Percentiles rank a stretch among this genome's conserved stretches.
Conservation (phyloP, 2,329 filamentous ascomycete species). For the Colletotrichum plurivorum region DNA sequence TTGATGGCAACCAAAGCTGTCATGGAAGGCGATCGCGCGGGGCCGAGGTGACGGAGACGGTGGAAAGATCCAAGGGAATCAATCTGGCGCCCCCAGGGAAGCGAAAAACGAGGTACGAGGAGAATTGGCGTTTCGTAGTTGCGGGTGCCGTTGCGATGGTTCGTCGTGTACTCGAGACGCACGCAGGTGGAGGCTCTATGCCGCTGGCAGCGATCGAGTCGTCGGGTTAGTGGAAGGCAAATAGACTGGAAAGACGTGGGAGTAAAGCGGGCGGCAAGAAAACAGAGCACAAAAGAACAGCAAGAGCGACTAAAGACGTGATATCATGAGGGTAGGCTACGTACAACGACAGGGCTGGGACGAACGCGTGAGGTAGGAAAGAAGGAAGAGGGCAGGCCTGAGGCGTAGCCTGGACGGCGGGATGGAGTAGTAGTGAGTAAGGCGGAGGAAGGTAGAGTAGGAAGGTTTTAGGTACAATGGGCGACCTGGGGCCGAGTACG, state of each 20-base stretch:
- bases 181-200: slow-evolving; percentile 39
- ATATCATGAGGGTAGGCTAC: slow-evolving; percentile 39
- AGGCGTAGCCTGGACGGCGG: slow-evolving; percentile 29
- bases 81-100: slow-evolving; percentile 6
- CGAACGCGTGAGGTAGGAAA: slow-evolving; percentile 34
- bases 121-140: slow-evolving; percentile 39
- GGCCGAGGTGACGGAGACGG: slow-evolving; percentile 10
- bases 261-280: slow-evolving; percentile 10
- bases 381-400: slow-evolving; percentile 20
- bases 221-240: slow-evolving; percentile 29
- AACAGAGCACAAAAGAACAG: slow-evolving; percentile 29
- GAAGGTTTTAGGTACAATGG: slow-evolving; percentile 5
- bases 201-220: slow-evolving; percentile 34
- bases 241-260: neutral
- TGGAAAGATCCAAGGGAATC: slow-evolving; percentile 22
- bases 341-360: slow-evolving; percentile 39
- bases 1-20: slow-evolving; percentile 18
- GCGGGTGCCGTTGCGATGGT: slow-evolving; percentile 39
- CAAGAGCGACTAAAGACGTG: slow-evolving; percentile 25
- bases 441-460: neutral
- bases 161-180: slow-evolving; percentile 37
- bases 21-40: slow-evolving; percentile 28
- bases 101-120: slow-evolving; percentile 11
- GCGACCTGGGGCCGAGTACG: slow-evolving; percentile 28
- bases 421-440: slow-evolving; percentile 27